Base-by-base conservation (phyloP, 2,329 filamentous ascomycete species). In the Cercospora zeae-maydis region DNA sequence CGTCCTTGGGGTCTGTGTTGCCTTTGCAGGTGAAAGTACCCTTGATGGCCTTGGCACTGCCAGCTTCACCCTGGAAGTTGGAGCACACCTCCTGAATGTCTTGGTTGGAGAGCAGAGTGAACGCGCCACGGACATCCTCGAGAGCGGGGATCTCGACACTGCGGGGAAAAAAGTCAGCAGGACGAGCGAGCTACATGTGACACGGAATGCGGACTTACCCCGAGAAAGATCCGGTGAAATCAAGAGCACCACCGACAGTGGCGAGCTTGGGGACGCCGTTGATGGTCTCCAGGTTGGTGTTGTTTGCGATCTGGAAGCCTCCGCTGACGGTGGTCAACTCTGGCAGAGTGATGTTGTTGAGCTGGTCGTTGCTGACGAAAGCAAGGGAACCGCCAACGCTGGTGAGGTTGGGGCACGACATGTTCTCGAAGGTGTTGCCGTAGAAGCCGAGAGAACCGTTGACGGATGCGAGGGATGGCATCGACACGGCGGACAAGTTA, bases 221-320 rank as follows among this genome's bases (percentile, higher is more conserved):
- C 67, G 86, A 84, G 78, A 97, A 96, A 81, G 87, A 89, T 73
- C 95, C 95, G 72, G 88, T 87, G 77, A 96, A 86, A 77, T 92
- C 88, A 74, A 98, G 83, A 72, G 91, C 92, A 80, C 93, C 93
- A 67, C 82, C 84, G 63, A 97, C 86, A 60, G 81, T 84, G 74
- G 84, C 75, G 30, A 99, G 84, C 67, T 81, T 75, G 65, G 84
- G 83, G 79, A 98, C 90, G 34, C 86, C 86, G 67, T 84, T 78
- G 61, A 97, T 82, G 64, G 80, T 75, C 61, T 78, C 71, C 34
- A 97, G 84, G 61, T 82, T 81, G 65, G 91, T 91, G 88, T 98
- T 97, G 86, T 96, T 96, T 79, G 90, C 88, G 74, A 99, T 86
- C 71, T 89, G 87, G 76, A 96, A 85, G 76, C 89, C 91, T 80